phyloP scores from a whole-genome alignment of 345 rosid genomes.

The Raphanus sativus region DNA sequence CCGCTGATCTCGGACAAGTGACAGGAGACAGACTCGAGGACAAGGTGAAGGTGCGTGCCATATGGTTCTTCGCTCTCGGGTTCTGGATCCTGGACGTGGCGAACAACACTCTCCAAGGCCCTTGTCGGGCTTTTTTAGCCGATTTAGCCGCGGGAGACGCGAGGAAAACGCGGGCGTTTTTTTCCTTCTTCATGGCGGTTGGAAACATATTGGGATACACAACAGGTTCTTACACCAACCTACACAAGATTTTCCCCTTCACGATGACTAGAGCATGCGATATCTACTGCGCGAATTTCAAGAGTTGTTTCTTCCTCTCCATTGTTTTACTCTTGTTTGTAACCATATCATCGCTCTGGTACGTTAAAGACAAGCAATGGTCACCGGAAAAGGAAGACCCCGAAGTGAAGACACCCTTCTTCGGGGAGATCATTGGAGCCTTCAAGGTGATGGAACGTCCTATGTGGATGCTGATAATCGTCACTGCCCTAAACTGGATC shows the following conservation, averaged over 20 bases:
- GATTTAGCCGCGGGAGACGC: not conserved
- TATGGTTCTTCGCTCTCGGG: slow-evolving; percentile 2
- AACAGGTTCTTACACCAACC: not conserved
- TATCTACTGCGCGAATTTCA: not conserved
- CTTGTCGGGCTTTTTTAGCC: not conserved
- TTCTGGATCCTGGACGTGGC: slow-evolving; percentile 55
- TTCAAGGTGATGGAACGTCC: not conserved
- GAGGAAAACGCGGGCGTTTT: not conserved
- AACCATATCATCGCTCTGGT: not conserved
- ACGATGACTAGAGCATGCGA: not conserved
- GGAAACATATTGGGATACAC: not conserved
- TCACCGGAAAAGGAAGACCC: not conserved
- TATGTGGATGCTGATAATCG: not conserved
- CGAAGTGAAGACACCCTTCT: not conserved
- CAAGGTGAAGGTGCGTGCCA: not conserved
- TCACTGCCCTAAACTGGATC: not conserved
- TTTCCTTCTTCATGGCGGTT: not conserved
- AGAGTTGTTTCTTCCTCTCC: not conserved
- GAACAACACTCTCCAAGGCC: slow-evolving; percentile 69
- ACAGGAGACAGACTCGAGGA: slow-evolving; percentile 31
- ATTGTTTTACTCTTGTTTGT: not conserved
- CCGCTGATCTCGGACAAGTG: slow-evolving; percentile 63
- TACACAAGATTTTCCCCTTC: not conserved
- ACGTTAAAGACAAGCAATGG: not conserved
- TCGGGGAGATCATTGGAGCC: not conserved